Percentiles rank a stretch among this genome's conserved stretches.
Conservation (phyloP, 345 rosid species). For the Jatropha curcas region DNA sequence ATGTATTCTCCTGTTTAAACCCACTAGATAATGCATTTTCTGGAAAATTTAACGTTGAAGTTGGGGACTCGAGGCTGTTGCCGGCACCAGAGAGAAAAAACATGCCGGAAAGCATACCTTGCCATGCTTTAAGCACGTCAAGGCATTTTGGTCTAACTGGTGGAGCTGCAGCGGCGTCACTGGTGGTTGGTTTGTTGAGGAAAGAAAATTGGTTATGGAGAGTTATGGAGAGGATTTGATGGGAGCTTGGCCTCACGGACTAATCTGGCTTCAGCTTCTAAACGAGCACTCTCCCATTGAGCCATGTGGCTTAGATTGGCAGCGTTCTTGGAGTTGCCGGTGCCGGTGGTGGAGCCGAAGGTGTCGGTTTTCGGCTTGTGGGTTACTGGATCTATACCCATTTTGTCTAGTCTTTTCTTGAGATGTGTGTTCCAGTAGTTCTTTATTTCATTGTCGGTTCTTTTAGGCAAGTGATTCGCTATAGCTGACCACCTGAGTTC, state of each 20-base stretch:
- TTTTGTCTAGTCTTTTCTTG: conserved; percentile 15
- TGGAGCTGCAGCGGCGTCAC: background rate
- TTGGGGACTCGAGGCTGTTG: conserved; percentile 37
- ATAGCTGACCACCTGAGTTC: conserved; percentile 27
- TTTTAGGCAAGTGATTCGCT: conserved; percentile 21
- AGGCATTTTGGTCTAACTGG: conserved; percentile 1
- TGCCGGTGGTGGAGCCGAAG: background rate
- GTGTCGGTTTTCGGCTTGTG: conserved; percentile 15
- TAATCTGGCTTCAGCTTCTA: conserved; percentile 80
- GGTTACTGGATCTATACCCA: conserved; percentile 24
- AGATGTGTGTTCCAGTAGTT: conserved; percentile 29
- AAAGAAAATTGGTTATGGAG: background rate
- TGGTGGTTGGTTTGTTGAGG: background rate
- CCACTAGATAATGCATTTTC: too few relatives aligned
- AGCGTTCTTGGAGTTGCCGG: conserved; percentile 16
- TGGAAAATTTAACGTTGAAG: conserved; percentile 28
- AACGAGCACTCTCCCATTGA: conserved; percentile 93
- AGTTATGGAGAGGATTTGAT: background rate
- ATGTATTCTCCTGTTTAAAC: too few relatives aligned
- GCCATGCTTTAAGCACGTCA: conserved; percentile 1
- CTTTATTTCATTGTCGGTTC: conserved; percentile 26
- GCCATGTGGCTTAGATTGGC: conserved; percentile 87
- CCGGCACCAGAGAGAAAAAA: background rate
- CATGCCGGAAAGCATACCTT: conserved; percentile 19
- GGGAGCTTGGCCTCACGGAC: conserved; percentile 39